A percentile compares a stretch with the other conserved stretches of the same genome.
These are phyloP conservation scores for Fusarium protoensiforme DNA, from an alignment of 2,329 filamentous ascomycete species.

Conservation along the genomic window DNA sequence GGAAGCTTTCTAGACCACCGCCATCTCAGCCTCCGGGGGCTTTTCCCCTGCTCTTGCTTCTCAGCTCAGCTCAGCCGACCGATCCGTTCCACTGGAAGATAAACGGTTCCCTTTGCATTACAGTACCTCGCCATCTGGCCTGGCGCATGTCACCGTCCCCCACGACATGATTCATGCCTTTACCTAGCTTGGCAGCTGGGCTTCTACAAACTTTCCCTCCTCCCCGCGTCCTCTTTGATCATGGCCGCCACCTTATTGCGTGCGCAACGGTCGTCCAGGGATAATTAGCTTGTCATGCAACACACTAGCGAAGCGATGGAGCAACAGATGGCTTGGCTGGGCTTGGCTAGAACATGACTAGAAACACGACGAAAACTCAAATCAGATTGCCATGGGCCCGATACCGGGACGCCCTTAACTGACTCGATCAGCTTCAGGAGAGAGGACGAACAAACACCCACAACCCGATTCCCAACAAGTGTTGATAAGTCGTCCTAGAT, in stretches of 20 bases:
- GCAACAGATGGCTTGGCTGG: slow-evolving; percentile 1
- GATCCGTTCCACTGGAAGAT: not conserved
- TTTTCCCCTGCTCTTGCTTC: not conserved
- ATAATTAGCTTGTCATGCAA: not conserved
- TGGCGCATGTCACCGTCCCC: not conserved
- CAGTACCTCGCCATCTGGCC: not conserved
- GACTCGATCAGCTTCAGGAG: not conserved
- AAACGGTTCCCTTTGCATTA: not conserved
- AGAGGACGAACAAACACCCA: not conserved
- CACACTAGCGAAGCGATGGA: not conserved
- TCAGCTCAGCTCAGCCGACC: not conserved
- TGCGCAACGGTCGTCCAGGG: slow-evolving; percentile 5
- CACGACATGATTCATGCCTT: slow-evolving; percentile 14
- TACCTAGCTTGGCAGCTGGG: slow-evolving; percentile 1
- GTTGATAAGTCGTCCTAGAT: not conserved
- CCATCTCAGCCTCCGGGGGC: slow-evolving; percentile 1
- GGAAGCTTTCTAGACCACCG: slow-evolving; percentile 28
- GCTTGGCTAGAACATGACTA: slow-evolving; percentile 25
- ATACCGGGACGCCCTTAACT: not conserved
- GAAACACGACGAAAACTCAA: slow-evolving; percentile 23
- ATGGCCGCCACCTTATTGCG: not conserved
- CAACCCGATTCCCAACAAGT: not conserved
- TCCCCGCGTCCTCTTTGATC: not conserved
- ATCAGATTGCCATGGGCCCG: not conserved
- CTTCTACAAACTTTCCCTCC: not conserved